These are phyloP conservation scores for Blastocladiella emersonii DNA, from an alignment of 371 early-diverging fungal genomes.

Conservation along the genomic window DNA sequence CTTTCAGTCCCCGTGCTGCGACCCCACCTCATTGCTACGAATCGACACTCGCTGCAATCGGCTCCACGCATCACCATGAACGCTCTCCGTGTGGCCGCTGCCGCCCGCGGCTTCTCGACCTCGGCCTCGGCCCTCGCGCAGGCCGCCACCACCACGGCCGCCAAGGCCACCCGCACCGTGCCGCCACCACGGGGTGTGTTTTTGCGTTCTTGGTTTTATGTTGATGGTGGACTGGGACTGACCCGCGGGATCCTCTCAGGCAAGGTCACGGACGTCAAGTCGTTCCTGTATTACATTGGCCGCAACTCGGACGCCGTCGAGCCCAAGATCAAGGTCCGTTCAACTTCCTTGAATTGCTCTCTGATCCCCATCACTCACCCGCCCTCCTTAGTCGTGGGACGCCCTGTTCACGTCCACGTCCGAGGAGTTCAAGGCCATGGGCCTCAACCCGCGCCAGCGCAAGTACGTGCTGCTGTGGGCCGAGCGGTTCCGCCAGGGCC, in stretches of 20 bases:
- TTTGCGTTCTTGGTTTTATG: too few relatives aligned
- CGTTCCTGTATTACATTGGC: constrained; percentile 4
- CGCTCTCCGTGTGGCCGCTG: too few relatives aligned
- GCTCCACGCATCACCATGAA: too few relatives aligned
- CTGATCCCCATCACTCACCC: not conserved
- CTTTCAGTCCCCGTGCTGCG: too few relatives aligned
- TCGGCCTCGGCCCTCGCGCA: too few relatives aligned
- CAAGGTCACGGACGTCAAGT: not conserved
- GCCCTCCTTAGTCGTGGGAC: not conserved
- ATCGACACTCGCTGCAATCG: too few relatives aligned
- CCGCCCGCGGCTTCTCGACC: too few relatives aligned
- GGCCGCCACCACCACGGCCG: too few relatives aligned
- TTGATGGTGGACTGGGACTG: too few relatives aligned
- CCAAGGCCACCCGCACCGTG: too few relatives aligned
- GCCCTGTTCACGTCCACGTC: not conserved
- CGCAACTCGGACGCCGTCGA: not conserved
- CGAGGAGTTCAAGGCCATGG: not conserved
- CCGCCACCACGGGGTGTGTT: too few relatives aligned
- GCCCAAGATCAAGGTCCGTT: not conserved
- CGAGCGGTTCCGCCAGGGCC: constrained; percentile 3
- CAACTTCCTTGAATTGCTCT: not conserved
- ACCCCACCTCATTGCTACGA: too few relatives aligned
- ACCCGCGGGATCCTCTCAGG: not conserved
- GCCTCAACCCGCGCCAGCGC: constrained; percentile 5
- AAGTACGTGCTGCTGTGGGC: constrained; percentile 4